A percentile compares a stretch with the other conserved stretches of the same genome.
These are phyloP conservation scores for Acer negundo DNA, from an alignment of 345 rosid species.

Conservation along the genomic window DNA sequence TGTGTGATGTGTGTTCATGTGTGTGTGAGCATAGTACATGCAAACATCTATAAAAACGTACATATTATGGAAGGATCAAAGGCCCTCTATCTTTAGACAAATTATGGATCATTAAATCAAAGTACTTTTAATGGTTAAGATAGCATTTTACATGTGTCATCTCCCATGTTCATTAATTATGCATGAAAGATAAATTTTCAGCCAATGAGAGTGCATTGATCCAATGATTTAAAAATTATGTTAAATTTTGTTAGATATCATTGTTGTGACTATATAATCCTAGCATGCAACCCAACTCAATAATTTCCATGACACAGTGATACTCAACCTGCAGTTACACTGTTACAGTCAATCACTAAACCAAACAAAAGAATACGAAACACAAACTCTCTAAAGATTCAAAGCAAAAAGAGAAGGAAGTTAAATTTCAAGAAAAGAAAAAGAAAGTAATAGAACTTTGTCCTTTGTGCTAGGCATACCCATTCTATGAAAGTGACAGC, in stretches of 20 bases:
- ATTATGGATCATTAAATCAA: background rate
- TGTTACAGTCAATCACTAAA: background rate
- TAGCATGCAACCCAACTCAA: background rate
- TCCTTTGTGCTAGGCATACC: background rate
- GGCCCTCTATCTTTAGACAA: background rate
- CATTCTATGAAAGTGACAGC: background rate
- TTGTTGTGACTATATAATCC: background rate
- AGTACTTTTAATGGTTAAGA: background rate
- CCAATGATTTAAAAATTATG: background rate
- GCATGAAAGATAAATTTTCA: background rate
- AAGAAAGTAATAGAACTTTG: background rate
- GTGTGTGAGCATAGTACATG: background rate
- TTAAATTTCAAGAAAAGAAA: background rate
- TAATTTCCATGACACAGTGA: background rate
- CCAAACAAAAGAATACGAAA: background rate
- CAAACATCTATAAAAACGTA: background rate
- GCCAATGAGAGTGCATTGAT: background rate
- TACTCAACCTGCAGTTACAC: background rate
- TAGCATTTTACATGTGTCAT: background rate
- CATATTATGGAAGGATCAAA: background rate
- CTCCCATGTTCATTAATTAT: background rate
- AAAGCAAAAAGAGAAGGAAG: background rate
- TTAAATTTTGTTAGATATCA: no score
- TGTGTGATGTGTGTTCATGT: background rate
- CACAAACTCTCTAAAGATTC: background rate